Evolutionary conservation across 495 filamentous ascomycete genomes (phyloP).

Genomic region (Penicillium simplicissimum): DNA sequence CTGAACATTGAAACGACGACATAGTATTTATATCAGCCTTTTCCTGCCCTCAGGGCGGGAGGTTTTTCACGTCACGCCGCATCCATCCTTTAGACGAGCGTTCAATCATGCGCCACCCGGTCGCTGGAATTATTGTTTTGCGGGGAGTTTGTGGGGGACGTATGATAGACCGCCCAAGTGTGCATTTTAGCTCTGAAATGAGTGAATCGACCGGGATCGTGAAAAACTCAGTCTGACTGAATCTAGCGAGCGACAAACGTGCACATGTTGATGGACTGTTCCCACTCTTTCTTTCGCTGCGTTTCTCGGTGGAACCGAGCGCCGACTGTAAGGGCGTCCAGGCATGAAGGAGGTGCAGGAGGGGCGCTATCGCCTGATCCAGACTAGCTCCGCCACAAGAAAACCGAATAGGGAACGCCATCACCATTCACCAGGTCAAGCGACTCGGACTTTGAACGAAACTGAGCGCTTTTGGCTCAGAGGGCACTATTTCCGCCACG

Average conservation of each 20-base stretch:
- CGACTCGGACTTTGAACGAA: not conserved
- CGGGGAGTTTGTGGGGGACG: conserved; percentile 11
- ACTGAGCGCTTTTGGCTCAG: not conserved
- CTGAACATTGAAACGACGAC: not conserved
- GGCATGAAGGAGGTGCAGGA: too few species aligned
- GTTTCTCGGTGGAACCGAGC: conserved; percentile 14
- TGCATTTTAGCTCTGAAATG: conserved; percentile 3
- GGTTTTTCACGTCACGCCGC: too few species aligned
- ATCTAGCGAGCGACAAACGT: not conserved
- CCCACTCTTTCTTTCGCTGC: not conserved
- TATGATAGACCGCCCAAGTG: not conserved
- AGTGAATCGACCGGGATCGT: not conserved
- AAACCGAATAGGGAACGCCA: not conserved
- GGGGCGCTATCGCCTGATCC: too few species aligned
- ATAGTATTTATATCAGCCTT: conserved; percentile 8
- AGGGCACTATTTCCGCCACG: not conserved
- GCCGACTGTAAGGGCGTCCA: not conserved
- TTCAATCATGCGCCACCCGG: conserved; percentile 7
- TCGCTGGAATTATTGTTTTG: conserved; percentile 11
- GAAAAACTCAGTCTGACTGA: conserved; percentile 3
- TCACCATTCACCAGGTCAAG: too few species aligned
- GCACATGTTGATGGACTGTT: conserved; percentile 7
- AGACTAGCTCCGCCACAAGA: not conserved
- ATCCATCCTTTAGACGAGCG: too few species aligned
- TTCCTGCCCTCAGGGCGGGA: not conserved